Evolutionary conservation across 345 rosid species (phyloP).

Genomic region (Eutrema japonicum): DNA sequence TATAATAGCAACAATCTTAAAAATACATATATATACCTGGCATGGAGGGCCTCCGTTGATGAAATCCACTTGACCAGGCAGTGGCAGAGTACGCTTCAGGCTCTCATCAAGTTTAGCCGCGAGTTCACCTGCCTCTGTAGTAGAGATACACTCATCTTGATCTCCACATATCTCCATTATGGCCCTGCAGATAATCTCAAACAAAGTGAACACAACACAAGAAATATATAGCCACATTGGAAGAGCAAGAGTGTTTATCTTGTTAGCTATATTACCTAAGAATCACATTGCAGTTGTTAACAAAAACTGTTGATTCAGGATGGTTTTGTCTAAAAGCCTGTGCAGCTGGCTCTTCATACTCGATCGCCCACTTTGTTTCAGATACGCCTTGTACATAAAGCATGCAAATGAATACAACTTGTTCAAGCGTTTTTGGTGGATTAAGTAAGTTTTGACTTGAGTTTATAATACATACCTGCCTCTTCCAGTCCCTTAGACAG

Average conservation of each 20-base stretch:
- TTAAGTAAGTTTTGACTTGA: neutral
- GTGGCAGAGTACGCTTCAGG: conserved; percentile 47
- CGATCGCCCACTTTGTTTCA: conserved; percentile 84
- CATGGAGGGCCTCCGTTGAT: conserved; percentile 98
- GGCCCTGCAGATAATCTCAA: conserved; percentile 56
- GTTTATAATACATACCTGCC: conserved; percentile 52
- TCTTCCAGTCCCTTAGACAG: conserved; percentile 69
- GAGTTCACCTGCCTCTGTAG: conserved; percentile 66
- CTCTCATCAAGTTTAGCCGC: conserved; percentile 49
- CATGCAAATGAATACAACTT: conserved; percentile 19
- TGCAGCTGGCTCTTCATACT: conserved; percentile 92
- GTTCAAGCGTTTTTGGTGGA: neutral
- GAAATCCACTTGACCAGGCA: conserved; percentile 83
- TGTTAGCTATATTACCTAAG: conserved; percentile 50
- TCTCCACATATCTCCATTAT: conserved; percentile 82
- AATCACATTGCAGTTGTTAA: conserved; percentile 86
- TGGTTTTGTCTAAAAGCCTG: conserved; percentile 74
- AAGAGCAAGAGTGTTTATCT: conserved; percentile 9
- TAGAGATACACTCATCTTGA: conserved; percentile 76
- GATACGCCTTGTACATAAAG: conserved; percentile 63
- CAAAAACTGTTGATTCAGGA: conserved; percentile 67
- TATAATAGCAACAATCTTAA: neutral
- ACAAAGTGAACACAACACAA: conserved; percentile 14
- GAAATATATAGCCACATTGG: neutral
- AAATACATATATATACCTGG: conserved; percentile 53